Conservation (phyloP, 2,329 filamentous ascomycete species). For the Bimuria novae-zelandiae region DNA sequence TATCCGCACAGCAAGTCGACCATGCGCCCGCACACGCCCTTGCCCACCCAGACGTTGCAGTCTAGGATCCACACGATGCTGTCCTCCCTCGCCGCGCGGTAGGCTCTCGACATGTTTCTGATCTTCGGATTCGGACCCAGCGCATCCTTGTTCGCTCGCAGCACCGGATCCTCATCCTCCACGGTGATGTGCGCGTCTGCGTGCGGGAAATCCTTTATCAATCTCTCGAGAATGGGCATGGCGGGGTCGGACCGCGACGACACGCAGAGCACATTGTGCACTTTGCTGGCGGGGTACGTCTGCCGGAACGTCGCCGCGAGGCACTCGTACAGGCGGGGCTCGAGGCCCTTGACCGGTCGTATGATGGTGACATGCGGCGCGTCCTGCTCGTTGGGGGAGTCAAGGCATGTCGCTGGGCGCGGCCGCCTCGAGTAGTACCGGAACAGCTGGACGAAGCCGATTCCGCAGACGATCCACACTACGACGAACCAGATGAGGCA, state of each 20-base stretch:
- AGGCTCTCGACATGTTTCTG: conserved; percentile 91
- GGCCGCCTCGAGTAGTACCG: conserved; percentile 57
- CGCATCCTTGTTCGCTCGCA: conserved; percentile 59
- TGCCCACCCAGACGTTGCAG: conserved; percentile 92
- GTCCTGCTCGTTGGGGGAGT: conserved; percentile 45
- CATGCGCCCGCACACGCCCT: conserved; percentile 81
- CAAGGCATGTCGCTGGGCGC: conserved; percentile 48
- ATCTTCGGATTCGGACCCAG: conserved; percentile 99
- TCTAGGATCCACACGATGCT: conserved; percentile 88
- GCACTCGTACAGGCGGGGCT: conserved; percentile 89
- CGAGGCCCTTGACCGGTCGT: conserved; percentile 89
- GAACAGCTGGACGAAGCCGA: conserved; percentile 66
- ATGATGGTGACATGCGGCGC: conserved; percentile 88
- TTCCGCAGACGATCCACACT: conserved; percentile 60
- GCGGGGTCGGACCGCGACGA: conserved; percentile 75
- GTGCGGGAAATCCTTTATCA: conserved; percentile 73
- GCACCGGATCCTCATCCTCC: conserved; percentile 77
- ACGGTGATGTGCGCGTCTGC: conserved; percentile 75
- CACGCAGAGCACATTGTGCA: conserved; percentile 84
- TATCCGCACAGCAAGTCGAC: conserved; percentile 82
- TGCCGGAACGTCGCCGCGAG: conserved; percentile 84
- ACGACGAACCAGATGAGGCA: conserved; percentile 62
- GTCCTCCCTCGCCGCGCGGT: conserved; percentile 81
- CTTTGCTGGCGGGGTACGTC: conserved; percentile 74
- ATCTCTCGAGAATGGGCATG: conserved; percentile 70